Evolutionary conservation across 2,329 filamentous ascomycete species (phyloP).

Genomic region (Cladosporium cucumerinum): DNA sequence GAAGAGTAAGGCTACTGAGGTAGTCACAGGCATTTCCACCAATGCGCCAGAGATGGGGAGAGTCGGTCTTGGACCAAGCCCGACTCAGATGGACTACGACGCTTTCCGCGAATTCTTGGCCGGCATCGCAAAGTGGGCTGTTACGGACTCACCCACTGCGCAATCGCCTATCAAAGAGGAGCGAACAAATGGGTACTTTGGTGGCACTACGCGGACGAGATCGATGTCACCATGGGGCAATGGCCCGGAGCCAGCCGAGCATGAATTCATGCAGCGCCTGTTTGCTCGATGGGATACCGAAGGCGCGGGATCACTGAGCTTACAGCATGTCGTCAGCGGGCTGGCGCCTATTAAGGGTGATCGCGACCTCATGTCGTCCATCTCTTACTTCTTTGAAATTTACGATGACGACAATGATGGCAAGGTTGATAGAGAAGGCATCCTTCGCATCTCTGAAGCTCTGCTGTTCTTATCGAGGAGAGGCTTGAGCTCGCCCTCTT

Average conservation of each 20-base stretch:
- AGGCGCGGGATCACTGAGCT: slow-evolving; percentile 69
- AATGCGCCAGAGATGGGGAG: slow-evolving; percentile 71
- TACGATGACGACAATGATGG: slow-evolving; percentile 93
- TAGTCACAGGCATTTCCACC: slow-evolving; percentile 47
- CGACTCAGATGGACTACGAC: slow-evolving; percentile 94
- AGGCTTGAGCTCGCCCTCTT: slow-evolving; percentile 71
- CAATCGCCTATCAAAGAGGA: slow-evolving; percentile 50
- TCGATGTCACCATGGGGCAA: slow-evolving; percentile 53
- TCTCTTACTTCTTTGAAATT: slow-evolving; percentile 95
- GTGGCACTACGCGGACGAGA: slow-evolving; percentile 40
- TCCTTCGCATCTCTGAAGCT: slow-evolving; percentile 89
- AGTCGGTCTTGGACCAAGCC: slow-evolving; percentile 83
- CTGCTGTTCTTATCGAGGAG: slow-evolving; percentile 86
- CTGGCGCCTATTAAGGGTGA: slow-evolving; percentile 89
- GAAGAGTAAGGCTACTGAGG: slow-evolving; percentile 50
- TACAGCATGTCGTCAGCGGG: slow-evolving; percentile 90
- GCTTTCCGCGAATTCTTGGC: slow-evolving; percentile 93
- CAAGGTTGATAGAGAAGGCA: slow-evolving; percentile 90
- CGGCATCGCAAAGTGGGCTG: slow-evolving; percentile 82
- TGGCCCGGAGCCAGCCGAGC: slow-evolving; percentile 73
- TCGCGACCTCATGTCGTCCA: slow-evolving; percentile 94
- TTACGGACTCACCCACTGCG: slow-evolving; percentile 71
- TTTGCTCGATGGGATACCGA: slow-evolving; percentile 87
- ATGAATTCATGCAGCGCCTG: slow-evolving; percentile 87
- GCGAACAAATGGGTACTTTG: slow-evolving; percentile 57